Conservation (phyloP, 1,139 yeast genomes). For the Suzukiozyma palmioleophila region DNA sequence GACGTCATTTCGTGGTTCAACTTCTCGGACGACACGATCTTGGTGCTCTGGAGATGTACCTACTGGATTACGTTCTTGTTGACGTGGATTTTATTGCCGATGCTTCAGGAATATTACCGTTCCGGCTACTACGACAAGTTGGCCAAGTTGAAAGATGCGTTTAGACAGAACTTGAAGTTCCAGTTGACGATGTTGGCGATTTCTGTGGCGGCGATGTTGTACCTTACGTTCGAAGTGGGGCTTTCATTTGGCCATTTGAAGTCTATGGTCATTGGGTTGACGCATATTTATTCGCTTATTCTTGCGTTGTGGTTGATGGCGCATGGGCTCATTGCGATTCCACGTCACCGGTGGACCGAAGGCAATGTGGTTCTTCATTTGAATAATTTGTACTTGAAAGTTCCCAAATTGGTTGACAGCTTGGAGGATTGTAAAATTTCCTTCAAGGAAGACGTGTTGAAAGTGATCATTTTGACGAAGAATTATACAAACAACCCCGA, state of each 20-base stretch:
- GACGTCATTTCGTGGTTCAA: slow-evolving; percentile 19
- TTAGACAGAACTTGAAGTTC: slow-evolving; percentile 53
- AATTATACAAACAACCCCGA: slow-evolving; percentile 31
- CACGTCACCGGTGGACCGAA: slow-evolving; percentile 53
- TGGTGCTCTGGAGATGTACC: slow-evolving; percentile 63
- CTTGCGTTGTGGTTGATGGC: slow-evolving; percentile 83
- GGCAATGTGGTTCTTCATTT: slow-evolving; percentile 40
- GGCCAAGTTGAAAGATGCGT: slow-evolving; percentile 51
- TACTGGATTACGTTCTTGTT: slow-evolving; percentile 78
- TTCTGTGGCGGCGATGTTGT: slow-evolving; percentile 53
- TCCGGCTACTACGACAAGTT: slow-evolving; percentile 58
- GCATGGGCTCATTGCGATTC: slow-evolving; percentile 70
- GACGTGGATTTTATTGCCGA: slow-evolving; percentile 72
- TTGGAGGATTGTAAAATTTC: slow-evolving; percentile 62
- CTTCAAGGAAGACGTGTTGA: slow-evolving; percentile 61
- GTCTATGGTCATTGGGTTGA: slow-evolving; percentile 65
- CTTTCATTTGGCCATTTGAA: slow-evolving; percentile 55
- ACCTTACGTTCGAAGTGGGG: slow-evolving; percentile 59
- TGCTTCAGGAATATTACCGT: slow-evolving; percentile 66
- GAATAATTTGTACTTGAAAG: slow-evolving; percentile 44
- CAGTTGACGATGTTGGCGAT: slow-evolving; percentile 54
- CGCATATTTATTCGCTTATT: slow-evolving; percentile 75
- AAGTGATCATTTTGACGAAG: slow-evolving; percentile 47
- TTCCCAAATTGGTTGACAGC: slow-evolving; percentile 57
- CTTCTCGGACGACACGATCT: slow-evolving; percentile 41